These are phyloP conservation scores for Fusarium caatingaense DNA, from an alignment of 2,329 filamentous ascomycete genomes.

Conservation along the genomic window DNA sequence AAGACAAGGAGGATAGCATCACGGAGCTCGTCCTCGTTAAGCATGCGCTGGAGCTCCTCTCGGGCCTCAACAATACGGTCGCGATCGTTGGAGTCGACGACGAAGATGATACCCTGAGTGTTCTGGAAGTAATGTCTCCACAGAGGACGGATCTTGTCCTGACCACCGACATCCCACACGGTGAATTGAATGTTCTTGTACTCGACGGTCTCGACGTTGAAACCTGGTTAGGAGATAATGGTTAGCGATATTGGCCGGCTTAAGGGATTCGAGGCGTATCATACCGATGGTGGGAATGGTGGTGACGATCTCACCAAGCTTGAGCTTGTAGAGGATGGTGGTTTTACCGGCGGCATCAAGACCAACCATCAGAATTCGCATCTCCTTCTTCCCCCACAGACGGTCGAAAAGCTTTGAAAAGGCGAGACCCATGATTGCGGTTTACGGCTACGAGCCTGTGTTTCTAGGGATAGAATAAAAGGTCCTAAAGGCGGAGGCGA, in stretches of 20 bases:
- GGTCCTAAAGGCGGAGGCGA: slow-evolving; percentile 38
- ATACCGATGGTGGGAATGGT: slow-evolving; percentile 98
- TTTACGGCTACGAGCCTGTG: slow-evolving; percentile 52
- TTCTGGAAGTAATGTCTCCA: slow-evolving; percentile 99
- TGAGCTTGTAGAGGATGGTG: slow-evolving; percentile 99
- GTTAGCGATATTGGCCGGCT: slow-evolving; percentile 39
- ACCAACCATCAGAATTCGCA: slow-evolving; percentile 99
- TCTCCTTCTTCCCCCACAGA: slow-evolving; percentile 99
- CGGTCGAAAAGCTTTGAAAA: slow-evolving; percentile 97
- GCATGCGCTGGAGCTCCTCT: slow-evolving; percentile 96
- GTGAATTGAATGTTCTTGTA: slow-evolving; percentile 99
- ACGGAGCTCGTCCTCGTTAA: slow-evolving; percentile 98
- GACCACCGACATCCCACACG: slow-evolving; percentile 99
- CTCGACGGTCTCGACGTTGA: slow-evolving; percentile 99
- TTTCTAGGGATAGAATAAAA: slow-evolving; percentile 44
- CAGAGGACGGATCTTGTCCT: slow-evolving; percentile 99
- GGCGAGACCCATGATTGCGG: slow-evolving; percentile 93
- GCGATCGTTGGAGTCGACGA: slow-evolving; percentile 98
- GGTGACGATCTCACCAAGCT: slow-evolving; percentile 98
- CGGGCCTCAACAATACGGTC: slow-evolving; percentile 97
- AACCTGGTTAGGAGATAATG: slow-evolving; percentile 67
- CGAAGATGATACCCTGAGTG: slow-evolving; percentile 99
- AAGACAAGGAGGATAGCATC: slow-evolving; percentile 97
- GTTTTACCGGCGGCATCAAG: slow-evolving; percentile 99
- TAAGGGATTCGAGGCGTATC: slow-evolving; percentile 1